phyloP scores from a whole-genome alignment of 495 filamentous ascomycete genomes.

The Podospora conica region DNA sequence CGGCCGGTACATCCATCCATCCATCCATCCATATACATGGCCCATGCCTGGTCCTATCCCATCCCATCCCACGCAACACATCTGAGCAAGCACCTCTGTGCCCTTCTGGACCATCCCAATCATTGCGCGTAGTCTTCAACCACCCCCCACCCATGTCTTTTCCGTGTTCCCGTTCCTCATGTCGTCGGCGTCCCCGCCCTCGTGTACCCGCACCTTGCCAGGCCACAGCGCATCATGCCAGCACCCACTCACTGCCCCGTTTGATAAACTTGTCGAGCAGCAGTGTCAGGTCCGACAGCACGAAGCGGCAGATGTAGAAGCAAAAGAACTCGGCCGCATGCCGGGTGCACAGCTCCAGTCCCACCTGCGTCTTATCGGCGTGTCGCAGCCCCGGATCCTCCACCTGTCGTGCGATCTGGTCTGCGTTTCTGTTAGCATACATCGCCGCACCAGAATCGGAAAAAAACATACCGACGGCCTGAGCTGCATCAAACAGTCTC shows the following conservation, averaged over 20 bases:
- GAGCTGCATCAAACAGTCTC: conserved; percentile 87
- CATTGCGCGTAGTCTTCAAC: neutral
- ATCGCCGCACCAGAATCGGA: neutral
- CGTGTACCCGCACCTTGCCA: neutral
- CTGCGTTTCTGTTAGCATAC: conserved; percentile 40
- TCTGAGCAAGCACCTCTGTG: neutral
- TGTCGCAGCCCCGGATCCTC: conserved; percentile 88
- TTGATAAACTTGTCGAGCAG: conserved; percentile 97
- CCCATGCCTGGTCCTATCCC: neutral
- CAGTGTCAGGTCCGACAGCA: conserved; percentile 72
- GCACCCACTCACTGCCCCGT: conserved; percentile 90
- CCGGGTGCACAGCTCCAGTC: conserved; percentile 83
- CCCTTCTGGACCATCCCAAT: neutral
- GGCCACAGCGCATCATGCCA: conserved; percentile 38
- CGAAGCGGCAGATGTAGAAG: conserved; percentile 94
- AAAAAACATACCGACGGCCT: conserved; percentile 72
- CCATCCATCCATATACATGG: neutral
- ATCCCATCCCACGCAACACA: neutral
- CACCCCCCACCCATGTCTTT: neutral
- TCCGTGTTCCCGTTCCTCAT: neutral
- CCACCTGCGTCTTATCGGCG: conserved; percentile 75
- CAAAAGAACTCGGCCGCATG: conserved; percentile 98
- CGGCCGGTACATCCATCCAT: neutral
- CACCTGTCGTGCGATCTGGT: conserved; percentile 93
- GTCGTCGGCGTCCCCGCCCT: neutral